Evolutionary conservation across 768 basidiomycete species (phyloP), one percentile per base, ranked within the genome.

Genomic region (Mycena capillaripes): DNA sequence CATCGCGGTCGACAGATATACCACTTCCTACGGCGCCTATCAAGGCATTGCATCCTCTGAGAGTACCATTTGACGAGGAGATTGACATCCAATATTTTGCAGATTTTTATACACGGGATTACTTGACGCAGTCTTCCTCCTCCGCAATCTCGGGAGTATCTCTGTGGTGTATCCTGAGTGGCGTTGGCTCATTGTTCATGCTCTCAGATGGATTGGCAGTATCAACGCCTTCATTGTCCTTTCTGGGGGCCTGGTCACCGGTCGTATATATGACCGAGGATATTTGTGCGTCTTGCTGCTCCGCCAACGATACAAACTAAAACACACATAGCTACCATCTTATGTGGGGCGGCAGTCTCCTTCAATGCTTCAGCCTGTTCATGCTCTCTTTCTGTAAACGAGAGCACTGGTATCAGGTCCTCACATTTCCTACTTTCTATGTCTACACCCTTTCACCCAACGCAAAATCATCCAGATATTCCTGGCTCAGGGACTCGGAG

Each of bases 251-350:
- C 77, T 87, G 27, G 38, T 84, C 23, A 78, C 81, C 0, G 88
- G 88, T 40, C 80, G 83, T 27, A 56, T 87, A 16, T 88, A 87
- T 69, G 88, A 89, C 46, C 81, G 82, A 34, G 88, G 89, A 60
- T 82, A 87, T 71, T 88, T 86, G 85, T 85, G 69, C 73, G 84
- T 74, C 19, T 9, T 46, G 6, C 23, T n/a, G 29, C 46, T 38
- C 50, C 53, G 9, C 19, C 17, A 0, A 1, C 4, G 56, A 9
- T 9, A 1, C 36, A n/a, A 14, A 19, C 44, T 23, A 55, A 62
- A 59, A 29, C 38, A 1, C 2, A 11, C 11, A 53, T 34, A 82
- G 82, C 61, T 79, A 79, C 56, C 67, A 77, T 50, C 70, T 86
- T 21, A 55, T 87, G 1, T 78, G 79, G 6, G 75, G 76, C n/a